A percentile compares a stretch with the other conserved stretches of the same genome.
Conservation (phyloP, 768 basidiomycete genomes). For the Leccinum obscurum region DNA sequence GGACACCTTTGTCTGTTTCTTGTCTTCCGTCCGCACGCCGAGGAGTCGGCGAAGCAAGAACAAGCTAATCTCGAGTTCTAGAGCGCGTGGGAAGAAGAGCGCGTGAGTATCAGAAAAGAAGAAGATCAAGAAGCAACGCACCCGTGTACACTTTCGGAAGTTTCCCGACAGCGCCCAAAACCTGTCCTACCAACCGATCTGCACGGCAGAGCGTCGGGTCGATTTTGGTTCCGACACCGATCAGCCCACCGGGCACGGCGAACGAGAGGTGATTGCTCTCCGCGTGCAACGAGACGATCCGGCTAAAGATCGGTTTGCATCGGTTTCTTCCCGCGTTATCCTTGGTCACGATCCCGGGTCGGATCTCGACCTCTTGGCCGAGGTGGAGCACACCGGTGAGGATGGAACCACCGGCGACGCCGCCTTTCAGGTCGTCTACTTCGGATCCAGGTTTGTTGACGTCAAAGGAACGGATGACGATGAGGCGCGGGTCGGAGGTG, state of each 20-base stretch:
- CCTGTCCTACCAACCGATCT: constrained; percentile 95
- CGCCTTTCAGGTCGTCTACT: constrained; percentile 96
- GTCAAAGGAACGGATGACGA: constrained; percentile 99
- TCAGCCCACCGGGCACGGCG: constrained; percentile 95
- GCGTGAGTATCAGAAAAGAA: too few species aligned
- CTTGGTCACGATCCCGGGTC: constrained; percentile 96
- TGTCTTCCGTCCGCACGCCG: constrained; percentile 99
- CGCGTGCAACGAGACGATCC: constrained; percentile 89
- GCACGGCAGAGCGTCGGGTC: constrained; percentile 97
- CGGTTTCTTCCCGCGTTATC: constrained; percentile 85
- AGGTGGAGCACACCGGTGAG: constrained; percentile 87
- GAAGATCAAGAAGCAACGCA: constrained; percentile 24
- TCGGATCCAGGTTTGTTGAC: constrained; percentile 99
- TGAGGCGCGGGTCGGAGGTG: constrained; percentile 85
- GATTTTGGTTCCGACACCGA: constrained; percentile 97
- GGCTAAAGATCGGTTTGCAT: constrained; percentile 92
- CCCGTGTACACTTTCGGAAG: constrained; percentile 92
- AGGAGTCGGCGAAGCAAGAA: constrained; percentile 94
- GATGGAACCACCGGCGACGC: constrained; percentile 97
- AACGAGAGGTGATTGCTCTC: constrained; percentile 94
- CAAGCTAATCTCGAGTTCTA: constrained; percentile 88
- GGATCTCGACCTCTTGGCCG: constrained; percentile 94
- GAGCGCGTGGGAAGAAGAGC: not conserved
- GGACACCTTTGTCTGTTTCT: constrained; percentile 95
- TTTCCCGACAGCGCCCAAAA: constrained; percentile 92